Base-by-base conservation (phyloP, 2,329 filamentous ascomycete genomes). In the Fusarium sp. region DNA sequence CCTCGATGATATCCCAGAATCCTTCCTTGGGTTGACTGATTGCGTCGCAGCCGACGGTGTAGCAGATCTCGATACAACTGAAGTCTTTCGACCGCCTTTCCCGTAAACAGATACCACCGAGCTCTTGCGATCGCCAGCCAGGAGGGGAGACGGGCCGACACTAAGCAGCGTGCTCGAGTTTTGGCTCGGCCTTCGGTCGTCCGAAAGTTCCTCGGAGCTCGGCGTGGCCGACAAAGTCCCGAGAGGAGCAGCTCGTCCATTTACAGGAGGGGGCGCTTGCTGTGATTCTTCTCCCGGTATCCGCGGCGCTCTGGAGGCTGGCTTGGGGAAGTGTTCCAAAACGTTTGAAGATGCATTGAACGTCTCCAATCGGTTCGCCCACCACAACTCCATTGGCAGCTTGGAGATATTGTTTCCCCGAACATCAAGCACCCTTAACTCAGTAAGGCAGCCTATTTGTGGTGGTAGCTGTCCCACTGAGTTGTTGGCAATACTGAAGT, bases 281-380 rank as follows among this genome's bases (percentile, higher is more conserved):
- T 69, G 62, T 6, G 72, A 61, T 24, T 82, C 74, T 28, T 88
- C 85, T 8, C 81, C 82, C 3, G 85, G 85, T 9, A 83, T 76
- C 46, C 90, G 87, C 15, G 88, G 85, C 42, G 87, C 80, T 43
- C 91, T 87, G 8, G 90, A 90, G 2, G 88, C 85, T 22, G 92
- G 92, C 73, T 96, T 97, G 1, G 95, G 95, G 73, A 99, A 98
- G 36, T 86, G 88, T 46, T 93, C 90, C 19, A 99, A 82, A 7
- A 98, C 89, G 69, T 99, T 99, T 10, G 95, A 97, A 1, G 94
- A 98, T 11, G 96, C 89, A 70, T 99, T 99, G 57, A 99, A 84
- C 0, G 90, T 94, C 76, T 98, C 93, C 51, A 99, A 78, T 73
- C 90, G 93, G 69, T 90, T 89, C 47, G 94, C 94, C 82, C 92